Percentiles rank a stretch among this genome's conserved stretches.
These are phyloP conservation scores for Penicillium chermesinum DNA, from an alignment of 495 filamentous ascomycete species.

Conservation along the genomic window DNA sequence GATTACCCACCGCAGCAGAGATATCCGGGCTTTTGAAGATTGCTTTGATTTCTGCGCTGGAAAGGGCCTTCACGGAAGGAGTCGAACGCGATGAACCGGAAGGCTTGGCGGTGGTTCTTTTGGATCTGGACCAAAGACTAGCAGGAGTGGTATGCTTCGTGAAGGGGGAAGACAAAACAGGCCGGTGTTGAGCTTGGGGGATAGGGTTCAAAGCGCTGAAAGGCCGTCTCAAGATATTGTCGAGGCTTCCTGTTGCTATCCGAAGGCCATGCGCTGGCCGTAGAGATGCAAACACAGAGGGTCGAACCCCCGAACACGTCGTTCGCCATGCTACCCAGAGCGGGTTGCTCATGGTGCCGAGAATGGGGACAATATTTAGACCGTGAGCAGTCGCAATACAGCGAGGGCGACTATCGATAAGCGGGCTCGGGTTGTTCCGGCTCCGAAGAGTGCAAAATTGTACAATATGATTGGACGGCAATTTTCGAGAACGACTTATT, in stretches of 20 bases:
- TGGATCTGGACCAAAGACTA: conserved; percentile 16
- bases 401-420: no score
- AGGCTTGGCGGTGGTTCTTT: conserved; percentile 19
- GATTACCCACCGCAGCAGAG: conserved; percentile 51
- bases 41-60: conserved; percentile 47
- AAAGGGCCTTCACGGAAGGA: conserved; percentile 30
- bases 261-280: conserved; percentile 16
- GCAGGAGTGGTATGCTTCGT: background rate
- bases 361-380: background rate
- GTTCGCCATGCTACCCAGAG: conserved; percentile 42
- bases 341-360: conserved; percentile 41
- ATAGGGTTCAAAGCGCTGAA: conserved; percentile 8
- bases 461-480: no score
- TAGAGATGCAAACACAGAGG: conserved; percentile 21
- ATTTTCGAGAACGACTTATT: no score
- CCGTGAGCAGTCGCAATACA: no score
- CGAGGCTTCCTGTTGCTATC: conserved; percentile 18
- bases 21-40: conserved; percentile 58
- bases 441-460: no score
- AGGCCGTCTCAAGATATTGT: conserved; percentile 13
- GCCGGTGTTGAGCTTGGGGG: background rate
- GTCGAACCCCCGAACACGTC: conserved; percentile 38
- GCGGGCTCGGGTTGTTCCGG: no score
- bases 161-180: background rate
- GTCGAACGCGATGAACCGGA: conserved; percentile 6